Conservation (phyloP, 1,139 yeast species). For the Trichomonascaceae sp. region DNA sequence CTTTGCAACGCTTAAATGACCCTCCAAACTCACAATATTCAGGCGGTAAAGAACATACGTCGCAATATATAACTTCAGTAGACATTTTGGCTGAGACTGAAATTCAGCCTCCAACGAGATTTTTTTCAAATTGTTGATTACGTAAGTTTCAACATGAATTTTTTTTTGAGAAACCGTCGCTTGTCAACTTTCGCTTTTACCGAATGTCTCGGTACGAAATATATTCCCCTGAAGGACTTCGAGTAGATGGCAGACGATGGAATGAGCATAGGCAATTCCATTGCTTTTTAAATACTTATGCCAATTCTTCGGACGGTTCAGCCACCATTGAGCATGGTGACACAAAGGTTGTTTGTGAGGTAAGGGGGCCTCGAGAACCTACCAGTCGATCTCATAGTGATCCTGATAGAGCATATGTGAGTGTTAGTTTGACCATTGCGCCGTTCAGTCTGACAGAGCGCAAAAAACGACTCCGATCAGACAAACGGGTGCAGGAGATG, state of each 20-base stretch:
- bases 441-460: constrained; percentile 78
- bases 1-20: constrained; percentile 72
- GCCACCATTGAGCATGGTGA: constrained; percentile 90
- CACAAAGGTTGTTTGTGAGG: constrained; percentile 78
- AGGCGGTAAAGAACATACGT: constrained; percentile 79
- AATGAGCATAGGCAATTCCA: constrained; percentile 80
- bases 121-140: neutral
- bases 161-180: neutral
- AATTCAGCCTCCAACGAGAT: neutral
- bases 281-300: constrained; percentile 81
- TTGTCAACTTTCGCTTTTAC: neutral
- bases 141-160: neutral
- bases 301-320: constrained; percentile 86
- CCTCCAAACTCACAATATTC: constrained; percentile 95
- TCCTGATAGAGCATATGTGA: constrained; percentile 47
- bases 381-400: constrained; percentile 39
- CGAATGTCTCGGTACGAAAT: constrained; percentile 48
- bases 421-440: constrained; percentile 63
- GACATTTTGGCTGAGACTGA: neutral
- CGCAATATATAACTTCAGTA: constrained; percentile 54
- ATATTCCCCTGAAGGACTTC: constrained; percentile 88
- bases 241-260: constrained; percentile 93
- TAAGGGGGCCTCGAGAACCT: constrained; percentile 89
- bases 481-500: constrained; percentile 63
- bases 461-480: constrained; percentile 45